These are phyloP conservation scores for Piloderma croceum DNA, from an alignment of 768 basidiomycete species.

Conservation along the genomic window DNA sequence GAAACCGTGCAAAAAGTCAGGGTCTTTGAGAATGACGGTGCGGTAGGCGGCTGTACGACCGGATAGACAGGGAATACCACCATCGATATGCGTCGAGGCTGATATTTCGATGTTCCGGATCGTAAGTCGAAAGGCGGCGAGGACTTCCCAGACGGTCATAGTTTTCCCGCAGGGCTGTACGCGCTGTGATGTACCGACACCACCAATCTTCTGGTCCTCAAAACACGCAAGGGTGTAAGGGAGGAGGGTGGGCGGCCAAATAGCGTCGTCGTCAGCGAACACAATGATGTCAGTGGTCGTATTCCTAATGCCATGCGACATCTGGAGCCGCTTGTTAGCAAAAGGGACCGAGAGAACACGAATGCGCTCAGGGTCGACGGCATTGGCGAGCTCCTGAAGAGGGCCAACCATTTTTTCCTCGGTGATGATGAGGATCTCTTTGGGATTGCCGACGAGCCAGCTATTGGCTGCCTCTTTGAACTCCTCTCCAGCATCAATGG, in stretches of 20 bases:
- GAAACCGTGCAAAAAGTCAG: conserved; percentile 88
- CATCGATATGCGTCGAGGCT: conserved; percentile 87
- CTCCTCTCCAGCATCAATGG: conserved; percentile 93
- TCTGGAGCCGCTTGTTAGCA: conserved; percentile 91
- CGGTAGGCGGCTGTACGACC: conserved; percentile 92
- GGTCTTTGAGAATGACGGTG: conserved; percentile 91
- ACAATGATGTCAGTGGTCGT: conserved; percentile 90
- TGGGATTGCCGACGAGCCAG: conserved; percentile 90
- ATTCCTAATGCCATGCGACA: conserved; percentile 89
- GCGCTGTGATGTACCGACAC: conserved; percentile 86
- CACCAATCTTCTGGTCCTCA: conserved; percentile 90
- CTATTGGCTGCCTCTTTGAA: conserved; percentile 90
- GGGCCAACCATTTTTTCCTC: conserved; percentile 90
- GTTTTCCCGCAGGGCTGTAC: conserved; percentile 71
- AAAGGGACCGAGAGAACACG: conserved; percentile 87
- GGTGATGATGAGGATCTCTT: conserved; percentile 64
- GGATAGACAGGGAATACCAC: conserved; percentile 86
- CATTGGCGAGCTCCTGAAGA: conserved; percentile 81
- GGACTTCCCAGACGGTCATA: conserved; percentile 94
- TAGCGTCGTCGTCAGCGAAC: conserved; percentile 93
- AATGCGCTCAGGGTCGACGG: conserved; percentile 79
- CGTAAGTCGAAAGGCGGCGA: conserved; percentile 87
- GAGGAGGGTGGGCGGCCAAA: conserved; percentile 91
- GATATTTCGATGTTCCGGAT: conserved; percentile 94
- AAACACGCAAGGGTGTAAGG: conserved; percentile 87